Conservation (phyloP, 2,329 filamentous ascomycete species). For the Macrophomina phaseolina region DNA sequence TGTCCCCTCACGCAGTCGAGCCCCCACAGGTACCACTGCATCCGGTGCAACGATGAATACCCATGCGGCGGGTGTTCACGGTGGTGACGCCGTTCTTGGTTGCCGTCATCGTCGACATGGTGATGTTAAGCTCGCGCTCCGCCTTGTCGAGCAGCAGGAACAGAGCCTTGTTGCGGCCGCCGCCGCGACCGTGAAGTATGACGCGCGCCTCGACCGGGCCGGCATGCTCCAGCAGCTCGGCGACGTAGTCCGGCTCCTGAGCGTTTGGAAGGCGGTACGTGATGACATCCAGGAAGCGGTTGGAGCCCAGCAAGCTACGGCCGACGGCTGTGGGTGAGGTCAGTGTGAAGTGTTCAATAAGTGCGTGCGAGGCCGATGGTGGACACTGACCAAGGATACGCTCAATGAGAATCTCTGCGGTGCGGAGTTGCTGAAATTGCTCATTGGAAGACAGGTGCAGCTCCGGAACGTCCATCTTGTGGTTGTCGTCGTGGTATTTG, state of each 20-base stretch:
- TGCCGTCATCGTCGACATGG: not conserved
- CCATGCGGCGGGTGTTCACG: constrained; percentile 11
- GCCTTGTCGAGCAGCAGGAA: constrained; percentile 14
- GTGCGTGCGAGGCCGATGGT: not conserved
- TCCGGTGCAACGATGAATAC: not conserved
- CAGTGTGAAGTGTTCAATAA: not conserved
- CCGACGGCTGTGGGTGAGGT: not conserved
- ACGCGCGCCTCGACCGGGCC: not conserved
- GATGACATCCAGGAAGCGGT: constrained; percentile 15
- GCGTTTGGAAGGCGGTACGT: constrained; percentile 1
- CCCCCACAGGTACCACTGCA: constrained; percentile 1
- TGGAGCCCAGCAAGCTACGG: constrained; percentile 11
- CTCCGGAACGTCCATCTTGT: constrained; percentile 11
- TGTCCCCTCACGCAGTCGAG: not conserved
- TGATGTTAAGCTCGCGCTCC: constrained; percentile 16
- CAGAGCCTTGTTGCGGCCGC: constrained; percentile 3
- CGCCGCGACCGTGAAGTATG: not conserved
- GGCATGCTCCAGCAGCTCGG: constrained; percentile 17
- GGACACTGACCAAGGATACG: constrained; percentile 6
- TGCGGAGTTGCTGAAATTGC: constrained; percentile 1
- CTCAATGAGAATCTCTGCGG: not conserved
- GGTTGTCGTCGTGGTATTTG: not conserved
- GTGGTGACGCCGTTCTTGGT: not conserved
- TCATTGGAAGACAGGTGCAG: not conserved
- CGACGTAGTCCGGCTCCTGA: constrained; percentile 3